Evolutionary conservation across 805 yeast species (phyloP), one percentile per base, ranked within the genome.

Genomic region (Suhomyces vadensis): DNA sequence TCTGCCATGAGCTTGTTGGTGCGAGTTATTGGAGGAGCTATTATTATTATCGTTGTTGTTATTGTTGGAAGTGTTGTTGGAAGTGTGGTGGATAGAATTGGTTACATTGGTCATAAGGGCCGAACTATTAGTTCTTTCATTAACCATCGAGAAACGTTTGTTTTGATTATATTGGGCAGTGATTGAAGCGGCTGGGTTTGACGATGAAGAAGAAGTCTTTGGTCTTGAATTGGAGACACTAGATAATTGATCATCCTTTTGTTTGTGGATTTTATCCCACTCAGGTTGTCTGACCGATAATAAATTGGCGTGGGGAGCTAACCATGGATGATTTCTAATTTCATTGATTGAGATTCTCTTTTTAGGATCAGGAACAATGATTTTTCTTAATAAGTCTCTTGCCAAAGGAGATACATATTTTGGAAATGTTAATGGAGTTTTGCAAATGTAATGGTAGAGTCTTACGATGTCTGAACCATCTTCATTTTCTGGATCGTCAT

Each of bases 401-500:
- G 98, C 94, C 61, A 87, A 75, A 2, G 97, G 95, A 33, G 83
- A 83, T 44, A 94, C 81, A 60, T 88, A 91, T 62, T 91, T 97
- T 0, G 99, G 99, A 66, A 94, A 94, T 3, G 97, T 94, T 56
- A 94, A 73, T 3, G 96, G 88, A 1, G 97, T 89, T 41, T 83
- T 77, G 19, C 97, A 89, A 51, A 94, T 94, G 68, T 94, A 94
- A 59, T 85, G 87, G 69, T 94, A 94, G 48, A 94, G 74, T 60
- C 85, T 83, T 17, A 91, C 87, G 59, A 94, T 92, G 65, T 94
- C 95, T 44, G 91, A 87, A 41, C 97, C 96, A 61, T 92, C 97
- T 26, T 97, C 98, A 60, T 94, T 94, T 43, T 86, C 85, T 16
- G 96, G 94, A 63, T 94, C 99, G 65, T 94, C 99, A 60, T 94